Percentiles rank a stretch among this genome's conserved stretches.
phyloP scores from a whole-genome alignment of 306 rosid species.

The Begonia peltatifolia region DNA sequence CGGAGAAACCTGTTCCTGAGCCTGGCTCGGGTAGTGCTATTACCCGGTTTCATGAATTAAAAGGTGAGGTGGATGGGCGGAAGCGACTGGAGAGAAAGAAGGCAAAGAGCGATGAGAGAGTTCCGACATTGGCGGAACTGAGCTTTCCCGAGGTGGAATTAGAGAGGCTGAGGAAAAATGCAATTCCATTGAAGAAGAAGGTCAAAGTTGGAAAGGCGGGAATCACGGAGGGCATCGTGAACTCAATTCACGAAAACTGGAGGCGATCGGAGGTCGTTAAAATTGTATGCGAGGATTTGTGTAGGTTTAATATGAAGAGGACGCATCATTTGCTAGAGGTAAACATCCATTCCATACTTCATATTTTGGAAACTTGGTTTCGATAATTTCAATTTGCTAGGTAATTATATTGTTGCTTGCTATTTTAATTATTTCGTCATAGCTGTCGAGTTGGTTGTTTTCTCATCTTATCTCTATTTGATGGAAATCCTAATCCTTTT shows the following conservation, averaged over 20 bases:
- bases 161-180: slow-evolving; percentile 34
- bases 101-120: slow-evolving; percentile 21
- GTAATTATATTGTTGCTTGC: too few species aligned
- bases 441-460: too few species aligned
- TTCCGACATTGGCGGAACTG: slow-evolving; percentile 79
- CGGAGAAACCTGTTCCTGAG: slow-evolving; percentile 56
- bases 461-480: too few species aligned
- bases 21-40: slow-evolving; percentile 48
- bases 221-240: slow-evolving; percentile 77
- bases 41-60: slow-evolving; percentile 30
- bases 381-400: too few species aligned
- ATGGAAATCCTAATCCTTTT: too few species aligned
- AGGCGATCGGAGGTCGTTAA: slow-evolving; percentile 55
- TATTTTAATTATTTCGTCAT: too few species aligned
- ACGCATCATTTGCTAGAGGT: slow-evolving; percentile 94
- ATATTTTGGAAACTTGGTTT: too few species aligned
- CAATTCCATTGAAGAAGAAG: slow-evolving; percentile 48
- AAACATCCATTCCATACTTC: too few species aligned
- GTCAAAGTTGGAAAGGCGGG: slow-evolving; percentile 78
- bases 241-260: slow-evolving; percentile 89
- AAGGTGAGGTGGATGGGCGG: slow-evolving; percentile 24
- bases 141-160: slow-evolving; percentile 42
- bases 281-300: slow-evolving; percentile 63
- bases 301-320: slow-evolving; percentile 71
- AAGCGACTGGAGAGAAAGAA: slow-evolving; percentile 13